Evolutionary conservation across 441 rosid species (phyloP).

Genomic region (Aleurites moluccanus): DNA sequence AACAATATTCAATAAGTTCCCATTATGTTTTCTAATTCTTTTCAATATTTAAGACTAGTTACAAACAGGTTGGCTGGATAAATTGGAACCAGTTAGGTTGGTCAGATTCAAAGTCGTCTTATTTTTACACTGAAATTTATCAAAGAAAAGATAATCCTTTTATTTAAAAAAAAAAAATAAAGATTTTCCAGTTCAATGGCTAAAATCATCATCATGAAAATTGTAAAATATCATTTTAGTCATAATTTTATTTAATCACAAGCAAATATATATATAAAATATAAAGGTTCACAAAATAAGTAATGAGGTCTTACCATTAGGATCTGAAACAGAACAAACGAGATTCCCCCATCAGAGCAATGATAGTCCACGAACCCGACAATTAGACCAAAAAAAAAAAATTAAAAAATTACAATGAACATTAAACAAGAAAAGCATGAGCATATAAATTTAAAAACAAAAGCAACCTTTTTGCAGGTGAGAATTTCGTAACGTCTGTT

Average conservation of each 20-base stretch:
- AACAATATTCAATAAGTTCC: not conserved
- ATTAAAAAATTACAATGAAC: not conserved
- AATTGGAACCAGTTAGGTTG: not conserved
- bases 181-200: not conserved
- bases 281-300: not conserved
- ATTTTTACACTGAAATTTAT: not conserved
- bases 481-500: not conserved
- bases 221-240: no score
- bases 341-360: conserved; percentile 24
- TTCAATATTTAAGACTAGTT: not conserved
- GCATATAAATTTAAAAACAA: not conserved
- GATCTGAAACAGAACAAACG: conserved; percentile 54
- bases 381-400: not conserved
- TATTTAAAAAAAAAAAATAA: not conserved
- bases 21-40: not conserved
- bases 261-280: not conserved
- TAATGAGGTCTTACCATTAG: conserved; percentile 56
- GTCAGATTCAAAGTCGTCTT: not conserved
- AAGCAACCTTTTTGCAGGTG: not conserved
- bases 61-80: not conserved
- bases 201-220: no score
- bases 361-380: not conserved
- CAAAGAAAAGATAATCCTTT: not conserved
- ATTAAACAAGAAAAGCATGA: not conserved
- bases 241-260: not conserved